These are phyloP conservation scores for Schoenoplectus triqueter DNA, from an alignment of 202 grass and related monocot species.

Conservation along the genomic window DNA sequence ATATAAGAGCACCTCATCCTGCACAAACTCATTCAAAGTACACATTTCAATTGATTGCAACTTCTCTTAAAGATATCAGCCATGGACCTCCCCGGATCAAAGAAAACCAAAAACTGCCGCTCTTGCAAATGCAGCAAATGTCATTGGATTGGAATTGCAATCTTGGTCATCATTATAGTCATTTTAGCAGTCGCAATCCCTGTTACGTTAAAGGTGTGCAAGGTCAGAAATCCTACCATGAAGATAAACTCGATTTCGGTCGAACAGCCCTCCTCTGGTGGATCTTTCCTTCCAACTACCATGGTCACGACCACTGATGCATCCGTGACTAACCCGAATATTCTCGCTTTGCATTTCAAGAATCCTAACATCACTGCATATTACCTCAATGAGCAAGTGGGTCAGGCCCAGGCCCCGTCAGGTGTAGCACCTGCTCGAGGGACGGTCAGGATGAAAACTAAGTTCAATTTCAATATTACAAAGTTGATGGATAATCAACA, in stretches of 20 bases:
- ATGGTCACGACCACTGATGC: conserved; percentile 47
- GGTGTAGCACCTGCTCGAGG: conserved; percentile 44
- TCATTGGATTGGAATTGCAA: conserved; percentile 37
- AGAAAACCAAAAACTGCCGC: neutral
- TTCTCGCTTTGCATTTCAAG: conserved; percentile 50
- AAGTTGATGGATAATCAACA: conserved; percentile 40
- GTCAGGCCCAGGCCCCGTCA: conserved; percentile 29
- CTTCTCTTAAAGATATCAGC: neutral
- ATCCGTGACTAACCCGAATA: conserved; percentile 77
- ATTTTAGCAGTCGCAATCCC: conserved; percentile 15
- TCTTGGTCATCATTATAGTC: neutral
- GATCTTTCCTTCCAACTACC: neutral
- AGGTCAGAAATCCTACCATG: conserved; percentile 65
- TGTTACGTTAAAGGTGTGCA: conserved; percentile 42
- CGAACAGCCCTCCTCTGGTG: conserved; percentile 16
- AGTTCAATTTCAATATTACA: conserved; percentile 50
- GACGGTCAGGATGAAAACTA: conserved; percentile 55
- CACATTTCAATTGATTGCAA: conserved; percentile 19
- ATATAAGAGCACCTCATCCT: conserved; percentile 10
- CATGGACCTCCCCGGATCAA: neutral
- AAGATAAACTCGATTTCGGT: conserved; percentile 59
- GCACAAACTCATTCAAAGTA: neutral
- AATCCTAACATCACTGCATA: conserved; percentile 53
- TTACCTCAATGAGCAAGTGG: conserved; percentile 48
- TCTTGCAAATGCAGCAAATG: conserved; percentile 32